A percentile compares a stretch with the other conserved stretches of the same genome.
Evolutionary conservation across 305 asterid genomes (phyloP).

Genomic region (Coffea humblotiana): DNA sequence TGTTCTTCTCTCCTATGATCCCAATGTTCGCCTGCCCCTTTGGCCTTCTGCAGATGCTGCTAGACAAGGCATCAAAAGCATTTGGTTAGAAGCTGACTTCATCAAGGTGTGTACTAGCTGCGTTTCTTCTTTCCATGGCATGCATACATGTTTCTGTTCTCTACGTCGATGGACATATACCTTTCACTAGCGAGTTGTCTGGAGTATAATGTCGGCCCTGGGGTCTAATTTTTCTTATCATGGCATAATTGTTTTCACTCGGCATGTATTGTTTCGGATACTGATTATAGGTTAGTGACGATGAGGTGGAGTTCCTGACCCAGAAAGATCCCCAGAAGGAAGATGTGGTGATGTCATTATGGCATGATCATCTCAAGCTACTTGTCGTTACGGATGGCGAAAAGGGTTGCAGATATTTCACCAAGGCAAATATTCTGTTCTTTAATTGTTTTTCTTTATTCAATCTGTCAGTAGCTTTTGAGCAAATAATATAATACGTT

Average conservation of each 20-base stretch:
- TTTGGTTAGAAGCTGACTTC: conserved; percentile 48
- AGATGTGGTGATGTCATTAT: conserved; percentile 30
- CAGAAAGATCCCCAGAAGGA: conserved; percentile 29
- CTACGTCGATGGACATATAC: too few relatives aligned
- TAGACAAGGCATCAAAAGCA: conserved; percentile 35
- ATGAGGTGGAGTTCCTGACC: conserved; percentile 47
- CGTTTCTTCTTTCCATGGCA: too few relatives aligned
- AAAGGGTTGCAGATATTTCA: conserved; percentile 52
- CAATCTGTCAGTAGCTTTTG: neutral
- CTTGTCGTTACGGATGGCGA: conserved; percentile 48
- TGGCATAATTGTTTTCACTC: too few relatives aligned
- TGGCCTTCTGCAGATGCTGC: conserved; percentile 48
- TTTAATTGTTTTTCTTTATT: neutral
- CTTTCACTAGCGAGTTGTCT: too few relatives aligned
- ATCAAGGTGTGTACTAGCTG: conserved; percentile 30
- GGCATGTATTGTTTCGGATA: too few relatives aligned
- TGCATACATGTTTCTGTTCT: too few relatives aligned
- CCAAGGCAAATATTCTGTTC: conserved; percentile 28
- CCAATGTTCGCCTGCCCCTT: conserved; percentile 49
- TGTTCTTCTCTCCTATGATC: conserved; percentile 42
- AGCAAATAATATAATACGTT: too few relatives aligned
- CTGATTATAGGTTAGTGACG: conserved; percentile 38
- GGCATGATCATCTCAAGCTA: conserved; percentile 45
- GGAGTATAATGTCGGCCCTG: too few relatives aligned
- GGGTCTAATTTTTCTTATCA: too few relatives aligned